A percentile compares a stretch with the other conserved stretches of the same genome.
Conservation (phyloP, 768 basidiomycete species). For the Clathrus columnatus region DNA sequence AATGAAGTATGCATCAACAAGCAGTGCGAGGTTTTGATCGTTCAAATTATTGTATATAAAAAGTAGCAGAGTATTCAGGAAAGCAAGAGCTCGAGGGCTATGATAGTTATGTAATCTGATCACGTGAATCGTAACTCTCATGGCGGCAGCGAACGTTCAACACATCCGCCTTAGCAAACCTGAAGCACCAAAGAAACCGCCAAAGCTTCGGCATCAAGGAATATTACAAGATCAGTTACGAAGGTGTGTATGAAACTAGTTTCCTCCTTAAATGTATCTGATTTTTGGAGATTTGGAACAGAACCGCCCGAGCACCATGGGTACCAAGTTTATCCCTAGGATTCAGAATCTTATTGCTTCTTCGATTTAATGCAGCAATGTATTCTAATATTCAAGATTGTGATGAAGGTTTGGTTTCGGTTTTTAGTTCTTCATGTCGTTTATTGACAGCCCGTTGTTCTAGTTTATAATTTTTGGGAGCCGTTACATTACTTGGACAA, state of each 20-base stretch:
- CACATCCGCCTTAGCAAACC: conserved; percentile 9
- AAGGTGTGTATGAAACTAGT: conserved; percentile 34
- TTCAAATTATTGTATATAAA: too few relatives aligned
- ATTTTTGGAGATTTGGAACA: conserved; percentile 20
- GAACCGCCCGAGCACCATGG: conserved; percentile 72
- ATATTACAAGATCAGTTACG: conserved; percentile 76
- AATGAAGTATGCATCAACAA: too few relatives aligned
- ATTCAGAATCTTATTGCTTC: conserved; percentile 69
- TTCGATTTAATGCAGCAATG: conserved; percentile 83
- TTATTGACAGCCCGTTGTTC: background rate
- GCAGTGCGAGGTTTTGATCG: too few relatives aligned
- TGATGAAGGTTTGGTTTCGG: conserved; percentile 68
- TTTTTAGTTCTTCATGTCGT: background rate
- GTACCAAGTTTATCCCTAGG: conserved; percentile 78
- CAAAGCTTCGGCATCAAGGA: conserved; percentile 44
- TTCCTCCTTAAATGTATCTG: background rate
- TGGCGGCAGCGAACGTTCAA: conserved; percentile 6
- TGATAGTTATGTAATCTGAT: too few relatives aligned
- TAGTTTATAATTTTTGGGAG: conserved; percentile 99
- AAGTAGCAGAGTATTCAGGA: too few relatives aligned
- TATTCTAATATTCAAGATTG: conserved; percentile 93
- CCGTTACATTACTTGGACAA: conserved; percentile 86
- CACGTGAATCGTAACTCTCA: too few relatives aligned
- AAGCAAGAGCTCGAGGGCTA: too few relatives aligned
- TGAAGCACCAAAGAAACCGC: conserved; percentile 1